Percentiles rank a stretch among this genome's conserved stretches.
Conservation (phyloP, 23 red algal genomes). For the Gracilariopsis chorda region DNA sequence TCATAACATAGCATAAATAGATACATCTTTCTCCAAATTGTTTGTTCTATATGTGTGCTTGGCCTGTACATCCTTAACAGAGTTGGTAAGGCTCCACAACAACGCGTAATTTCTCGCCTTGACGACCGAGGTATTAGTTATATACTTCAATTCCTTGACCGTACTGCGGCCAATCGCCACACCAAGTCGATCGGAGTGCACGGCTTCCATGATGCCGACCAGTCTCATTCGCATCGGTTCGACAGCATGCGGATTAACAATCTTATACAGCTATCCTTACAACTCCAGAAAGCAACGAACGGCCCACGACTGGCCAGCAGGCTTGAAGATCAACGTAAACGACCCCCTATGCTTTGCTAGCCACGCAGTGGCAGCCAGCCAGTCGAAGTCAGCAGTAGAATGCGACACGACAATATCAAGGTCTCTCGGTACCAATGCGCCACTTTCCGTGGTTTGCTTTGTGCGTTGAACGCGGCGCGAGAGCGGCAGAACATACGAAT, state of each 20-base stretch:
- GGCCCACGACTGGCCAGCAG: conserved; percentile 50
- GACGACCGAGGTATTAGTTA: conserved; percentile 66
- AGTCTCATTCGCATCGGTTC: conserved; percentile 56
- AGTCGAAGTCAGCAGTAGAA: conserved; percentile 76
- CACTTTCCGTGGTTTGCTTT: not conserved
- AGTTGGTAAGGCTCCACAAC: conserved; percentile 59
- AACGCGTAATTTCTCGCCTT: conserved; percentile 28
- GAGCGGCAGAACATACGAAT: not conserved
- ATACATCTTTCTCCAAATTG: too few relatives aligned
- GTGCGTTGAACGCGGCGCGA: not conserved
- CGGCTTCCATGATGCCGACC: conserved; percentile 78
- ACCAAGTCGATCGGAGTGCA: conserved; percentile 54
- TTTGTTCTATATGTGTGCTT: too few relatives aligned
- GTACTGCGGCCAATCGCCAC: conserved; percentile 52
- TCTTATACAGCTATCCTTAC: conserved; percentile 58
- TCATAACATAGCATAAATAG: too few relatives aligned
- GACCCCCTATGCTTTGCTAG: conserved; percentile 69
- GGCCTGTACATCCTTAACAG: too few relatives aligned
- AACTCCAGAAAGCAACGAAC: conserved; percentile 65
- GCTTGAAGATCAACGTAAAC: conserved; percentile 56
- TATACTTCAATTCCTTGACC: conserved; percentile 58
- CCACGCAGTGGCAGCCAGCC: conserved; percentile 76
- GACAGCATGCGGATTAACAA: conserved; percentile 27
- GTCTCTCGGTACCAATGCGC: not conserved
- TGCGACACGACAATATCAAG: conserved; percentile 76